Evolutionary conservation across 805 yeast species (phyloP).

Genomic region (Pichia kluyveri): DNA sequence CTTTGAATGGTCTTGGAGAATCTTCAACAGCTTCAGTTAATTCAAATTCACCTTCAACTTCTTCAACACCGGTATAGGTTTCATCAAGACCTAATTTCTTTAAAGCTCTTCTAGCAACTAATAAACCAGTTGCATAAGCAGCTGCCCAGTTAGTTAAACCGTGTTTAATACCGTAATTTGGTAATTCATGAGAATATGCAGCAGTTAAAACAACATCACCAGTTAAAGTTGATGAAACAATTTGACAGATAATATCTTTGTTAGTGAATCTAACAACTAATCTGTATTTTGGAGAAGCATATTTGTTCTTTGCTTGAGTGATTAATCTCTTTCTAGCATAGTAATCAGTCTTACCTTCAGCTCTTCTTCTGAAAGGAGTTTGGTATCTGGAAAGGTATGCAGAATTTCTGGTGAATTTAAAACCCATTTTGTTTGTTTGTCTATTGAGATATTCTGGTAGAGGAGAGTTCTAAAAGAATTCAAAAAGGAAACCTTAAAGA

Average conservation of each 20-base stretch:
- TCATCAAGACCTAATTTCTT: conserved; percentile 97
- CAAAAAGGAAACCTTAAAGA: too few species aligned
- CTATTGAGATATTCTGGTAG: neutral
- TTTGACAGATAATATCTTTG: conserved; percentile 98
- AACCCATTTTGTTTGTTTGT: conserved; percentile 49
- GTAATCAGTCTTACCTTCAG: conserved; percentile 99
- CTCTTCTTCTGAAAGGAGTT: conserved; percentile 99
- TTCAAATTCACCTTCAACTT: conserved; percentile 98
- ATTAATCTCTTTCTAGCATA: conserved; percentile 99
- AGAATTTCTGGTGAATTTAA: conserved; percentile 70
- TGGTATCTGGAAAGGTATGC: conserved; percentile 99
- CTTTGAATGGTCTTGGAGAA: conserved; percentile 99
- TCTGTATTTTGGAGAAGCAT: conserved; percentile 99
- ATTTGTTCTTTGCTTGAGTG: conserved; percentile 99
- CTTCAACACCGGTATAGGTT: conserved; percentile 98
- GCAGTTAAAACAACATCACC: conserved; percentile 95
- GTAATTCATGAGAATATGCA: conserved; percentile 98
- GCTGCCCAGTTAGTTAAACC: conserved; percentile 99
- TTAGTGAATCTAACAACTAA: conserved; percentile 99
- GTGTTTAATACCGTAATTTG: conserved; percentile 93
- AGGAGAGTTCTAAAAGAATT: too few species aligned
- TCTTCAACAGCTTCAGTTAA: conserved; percentile 99
- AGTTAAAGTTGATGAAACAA: conserved; percentile 90
- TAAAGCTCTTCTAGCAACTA: conserved; percentile 98
- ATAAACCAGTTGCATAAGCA: conserved; percentile 97